Percentiles rank a stretch among this genome's conserved stretches.
Conservation (phyloP, 495 filamentous ascomycete genomes). For the Podospora bellae-mahoneyi region DNA sequence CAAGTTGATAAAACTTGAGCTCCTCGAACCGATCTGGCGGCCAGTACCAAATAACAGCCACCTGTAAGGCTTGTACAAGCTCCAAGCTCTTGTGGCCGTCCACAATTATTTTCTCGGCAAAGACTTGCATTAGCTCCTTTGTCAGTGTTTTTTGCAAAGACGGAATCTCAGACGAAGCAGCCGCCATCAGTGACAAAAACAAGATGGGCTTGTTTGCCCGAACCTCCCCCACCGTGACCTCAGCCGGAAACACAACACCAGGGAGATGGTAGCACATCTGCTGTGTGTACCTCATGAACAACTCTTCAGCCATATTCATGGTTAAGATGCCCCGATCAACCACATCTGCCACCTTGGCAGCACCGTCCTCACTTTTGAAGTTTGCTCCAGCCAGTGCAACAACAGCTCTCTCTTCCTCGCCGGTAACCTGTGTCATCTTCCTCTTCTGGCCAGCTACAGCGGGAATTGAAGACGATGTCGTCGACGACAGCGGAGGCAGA, state of each 20-base stretch:
- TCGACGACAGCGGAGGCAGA: not conserved
- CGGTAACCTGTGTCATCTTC: conserved; percentile 34
- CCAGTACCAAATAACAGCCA: conserved; percentile 75
- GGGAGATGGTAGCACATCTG: conserved; percentile 72
- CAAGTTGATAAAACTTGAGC: conserved; percentile 85
- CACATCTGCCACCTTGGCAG: conserved; percentile 48
- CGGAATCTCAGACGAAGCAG: conserved; percentile 60
- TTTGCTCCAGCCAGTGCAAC: not conserved
- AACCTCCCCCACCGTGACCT: conserved; percentile 62
- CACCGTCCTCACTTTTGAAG: conserved; percentile 32
- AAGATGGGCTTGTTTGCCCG: conserved; percentile 71
- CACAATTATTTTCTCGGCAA: conserved; percentile 71
- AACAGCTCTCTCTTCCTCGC: conserved; percentile 14
- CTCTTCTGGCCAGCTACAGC: conserved; percentile 47
- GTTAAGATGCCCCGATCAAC: conserved; percentile 68
- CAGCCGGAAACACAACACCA: conserved; percentile 68
- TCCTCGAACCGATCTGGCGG: conserved; percentile 81
- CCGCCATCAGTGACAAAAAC: conserved; percentile 75
- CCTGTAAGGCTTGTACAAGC: conserved; percentile 73
- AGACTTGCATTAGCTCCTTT: conserved; percentile 65
- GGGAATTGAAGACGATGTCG: not conserved
- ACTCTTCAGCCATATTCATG: conserved; percentile 54
- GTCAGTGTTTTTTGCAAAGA: conserved; percentile 58
- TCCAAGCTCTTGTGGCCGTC: conserved; percentile 82
- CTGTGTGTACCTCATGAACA: conserved; percentile 68